Evolutionary conservation across 371 early-diverging fungal species (phyloP).

Genomic region (Mortierella sp.): DNA sequence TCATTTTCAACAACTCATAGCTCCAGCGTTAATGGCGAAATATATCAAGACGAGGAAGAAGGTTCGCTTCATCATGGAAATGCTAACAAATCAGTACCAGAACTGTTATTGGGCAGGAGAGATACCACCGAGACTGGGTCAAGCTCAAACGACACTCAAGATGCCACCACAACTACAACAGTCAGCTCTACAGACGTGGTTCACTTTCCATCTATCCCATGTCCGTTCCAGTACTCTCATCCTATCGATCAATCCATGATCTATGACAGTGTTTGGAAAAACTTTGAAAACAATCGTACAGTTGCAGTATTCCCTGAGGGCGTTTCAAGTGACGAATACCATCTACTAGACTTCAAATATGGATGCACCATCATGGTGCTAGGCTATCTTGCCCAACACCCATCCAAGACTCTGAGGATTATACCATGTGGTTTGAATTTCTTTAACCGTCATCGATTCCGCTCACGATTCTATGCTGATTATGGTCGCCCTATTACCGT

Average conservation of each 20-base stretch:
- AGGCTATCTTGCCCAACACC: slow-evolving; percentile 56
- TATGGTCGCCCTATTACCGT: slow-evolving; percentile 51
- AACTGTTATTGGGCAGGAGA: background rate
- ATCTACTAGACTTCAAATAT: slow-evolving; percentile 58
- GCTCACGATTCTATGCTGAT: slow-evolving; percentile 58
- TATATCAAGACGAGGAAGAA: slow-evolving; percentile 20
- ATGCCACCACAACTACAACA: background rate
- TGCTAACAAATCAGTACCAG: background rate
- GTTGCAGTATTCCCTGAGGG: slow-evolving; percentile 60
- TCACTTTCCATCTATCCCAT: slow-evolving; percentile 41
- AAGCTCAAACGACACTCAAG: background rate
- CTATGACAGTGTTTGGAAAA: slow-evolving; percentile 58
- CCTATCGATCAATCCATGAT: slow-evolving; percentile 55
- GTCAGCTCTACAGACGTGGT: background rate
- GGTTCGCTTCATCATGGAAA: background rate
- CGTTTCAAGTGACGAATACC: slow-evolving; percentile 58
- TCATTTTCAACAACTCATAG: slow-evolving; percentile 39
- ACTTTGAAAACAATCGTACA: slow-evolving; percentile 51
- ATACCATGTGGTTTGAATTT: slow-evolving; percentile 60
- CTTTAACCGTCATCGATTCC: slow-evolving; percentile 60
- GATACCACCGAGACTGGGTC: background rate
- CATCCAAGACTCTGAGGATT: slow-evolving; percentile 48
- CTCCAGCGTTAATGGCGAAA: background rate
- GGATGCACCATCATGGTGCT: slow-evolving; percentile 61
- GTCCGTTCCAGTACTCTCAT: slow-evolving; percentile 50